Percentiles rank a stretch among this genome's conserved stretches.
Conservation (phyloP, 352 stramenopile species). For the Phytopythium montanum region DNA sequence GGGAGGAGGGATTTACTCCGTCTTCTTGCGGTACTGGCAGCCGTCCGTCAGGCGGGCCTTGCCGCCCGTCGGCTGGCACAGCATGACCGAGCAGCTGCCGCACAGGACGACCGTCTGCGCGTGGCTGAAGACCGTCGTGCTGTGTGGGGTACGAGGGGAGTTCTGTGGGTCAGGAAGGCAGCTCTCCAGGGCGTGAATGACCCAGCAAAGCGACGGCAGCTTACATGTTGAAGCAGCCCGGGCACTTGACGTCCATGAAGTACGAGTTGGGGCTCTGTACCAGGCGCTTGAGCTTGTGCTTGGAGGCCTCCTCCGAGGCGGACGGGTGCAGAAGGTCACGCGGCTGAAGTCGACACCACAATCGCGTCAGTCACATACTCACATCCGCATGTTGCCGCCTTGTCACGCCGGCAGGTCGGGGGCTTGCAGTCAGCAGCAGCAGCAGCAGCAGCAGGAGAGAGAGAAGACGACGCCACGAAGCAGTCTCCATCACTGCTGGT, state of each 20-base stretch:
- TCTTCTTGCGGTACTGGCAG: constrained; percentile 99
- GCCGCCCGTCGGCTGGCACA: constrained; percentile 98
- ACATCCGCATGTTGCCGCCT: constrained; percentile 6
- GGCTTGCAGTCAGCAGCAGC: background rate
- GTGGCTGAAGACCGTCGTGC: constrained; percentile 99
- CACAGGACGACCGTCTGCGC: constrained; percentile 98
- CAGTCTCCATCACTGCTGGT: too few relatives aligned
- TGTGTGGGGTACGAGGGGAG: constrained; percentile 3
- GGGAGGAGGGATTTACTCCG: constrained; percentile 86
- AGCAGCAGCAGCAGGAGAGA: background rate
- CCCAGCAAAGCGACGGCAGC: too few relatives aligned
- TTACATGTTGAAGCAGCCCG: constrained; percentile 99
- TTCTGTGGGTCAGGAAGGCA: too few relatives aligned
- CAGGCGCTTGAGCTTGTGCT: constrained; percentile 99
- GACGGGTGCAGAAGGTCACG: constrained; percentile 98
- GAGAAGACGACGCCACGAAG: background rate
- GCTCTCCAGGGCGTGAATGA: too few relatives aligned
- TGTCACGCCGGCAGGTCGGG: too few relatives aligned
- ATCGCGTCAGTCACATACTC: background rate
- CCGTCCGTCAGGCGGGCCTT: constrained; percentile 98
- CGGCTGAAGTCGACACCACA: constrained; percentile 25
- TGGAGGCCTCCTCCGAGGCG: constrained; percentile 93
- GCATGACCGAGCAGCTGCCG: constrained; percentile 96
- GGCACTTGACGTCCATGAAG: constrained; percentile 99
- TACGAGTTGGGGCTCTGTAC: constrained; percentile 99